Evolutionary conservation across 1,284 basidiomycete genomes (phyloP).

Genomic region (Tremellales sp.): DNA sequence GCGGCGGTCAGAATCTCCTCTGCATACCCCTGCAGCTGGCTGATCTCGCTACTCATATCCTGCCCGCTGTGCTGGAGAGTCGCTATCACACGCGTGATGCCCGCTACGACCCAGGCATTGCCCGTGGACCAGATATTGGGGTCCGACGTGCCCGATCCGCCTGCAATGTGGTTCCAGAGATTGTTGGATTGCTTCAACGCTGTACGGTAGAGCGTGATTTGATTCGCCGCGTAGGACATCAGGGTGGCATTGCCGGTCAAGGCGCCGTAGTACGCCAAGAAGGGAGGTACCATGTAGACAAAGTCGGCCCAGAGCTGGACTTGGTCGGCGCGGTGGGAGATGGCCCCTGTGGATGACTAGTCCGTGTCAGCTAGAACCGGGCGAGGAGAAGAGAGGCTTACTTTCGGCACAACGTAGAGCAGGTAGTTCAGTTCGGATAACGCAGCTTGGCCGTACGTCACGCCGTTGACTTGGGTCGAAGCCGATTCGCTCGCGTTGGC

Average conservation of each 20-base stretch:
- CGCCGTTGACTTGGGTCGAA: slow-evolving; percentile 37
- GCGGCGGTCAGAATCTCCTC: slow-evolving; percentile 50
- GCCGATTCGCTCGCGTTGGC: slow-evolving; percentile 49
- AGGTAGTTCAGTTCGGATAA: slow-evolving; percentile 67
- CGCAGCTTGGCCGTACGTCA: slow-evolving; percentile 65
- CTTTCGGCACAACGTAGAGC: slow-evolving; percentile 59
- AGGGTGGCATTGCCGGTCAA: slow-evolving; percentile 64
- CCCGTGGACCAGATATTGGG: slow-evolving; percentile 46
- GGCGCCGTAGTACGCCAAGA: slow-evolving; percentile 83
- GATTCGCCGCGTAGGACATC: slow-evolving; percentile 67
- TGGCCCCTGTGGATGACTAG: slow-evolving; percentile 66
- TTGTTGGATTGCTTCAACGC: slow-evolving; percentile 37
- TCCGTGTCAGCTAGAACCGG: background rate
- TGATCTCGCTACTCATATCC: slow-evolving; percentile 42
- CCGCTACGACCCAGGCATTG: slow-evolving; percentile 55
- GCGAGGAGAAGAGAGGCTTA: slow-evolving; percentile 17
- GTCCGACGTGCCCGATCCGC: slow-evolving; percentile 37
- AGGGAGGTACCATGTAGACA: slow-evolving; percentile 76
- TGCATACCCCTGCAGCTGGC: slow-evolving; percentile 50
- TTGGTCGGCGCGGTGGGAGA: slow-evolving; percentile 60
- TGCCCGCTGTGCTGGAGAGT: slow-evolving; percentile 49
- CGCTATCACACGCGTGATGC: slow-evolving; percentile 53
- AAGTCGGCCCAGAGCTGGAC: slow-evolving; percentile 56
- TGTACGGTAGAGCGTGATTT: slow-evolving; percentile 71
- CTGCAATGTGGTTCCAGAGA: slow-evolving; percentile 48